These are phyloP conservation scores for Gossypium raimondii DNA, from an alignment of 345 rosid genomes.

Conservation along the genomic window DNA sequence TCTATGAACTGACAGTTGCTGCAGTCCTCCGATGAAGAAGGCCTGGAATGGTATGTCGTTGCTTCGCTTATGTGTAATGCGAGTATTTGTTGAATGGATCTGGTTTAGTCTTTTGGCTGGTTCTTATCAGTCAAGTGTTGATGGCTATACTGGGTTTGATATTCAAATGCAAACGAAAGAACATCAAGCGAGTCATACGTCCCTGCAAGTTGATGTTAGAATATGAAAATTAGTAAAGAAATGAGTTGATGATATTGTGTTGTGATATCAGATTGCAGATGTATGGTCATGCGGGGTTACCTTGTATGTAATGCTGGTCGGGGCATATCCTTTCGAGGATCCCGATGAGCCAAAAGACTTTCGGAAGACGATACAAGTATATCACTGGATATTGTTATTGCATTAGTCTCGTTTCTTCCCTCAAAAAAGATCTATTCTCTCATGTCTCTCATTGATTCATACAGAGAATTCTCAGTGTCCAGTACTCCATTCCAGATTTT, in stretches of 20 bases:
- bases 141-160: background rate
- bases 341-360: slow-evolving; percentile 92
- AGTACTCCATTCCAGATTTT: slow-evolving; percentile 72
- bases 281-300: slow-evolving; percentile 99
- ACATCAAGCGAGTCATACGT: background rate
- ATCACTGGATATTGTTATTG: background rate
- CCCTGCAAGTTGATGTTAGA: background rate
- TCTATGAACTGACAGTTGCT: background rate
- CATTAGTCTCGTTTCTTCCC: background rate
- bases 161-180: no score
- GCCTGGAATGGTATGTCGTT: background rate
- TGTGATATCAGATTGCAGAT: slow-evolving; percentile 70
- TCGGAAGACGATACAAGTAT: slow-evolving; percentile 79
- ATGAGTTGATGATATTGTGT: slow-evolving; percentile 6
- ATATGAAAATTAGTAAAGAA: background rate
- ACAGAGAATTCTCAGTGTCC: slow-evolving; percentile 81
- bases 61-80: background rate
- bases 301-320: slow-evolving; percentile 88
- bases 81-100: background rate
- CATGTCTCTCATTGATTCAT: slow-evolving; percentile 1
- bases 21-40: background rate
- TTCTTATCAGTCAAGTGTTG: background rate
- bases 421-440: background rate
- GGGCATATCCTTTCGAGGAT: slow-evolving; percentile 92
- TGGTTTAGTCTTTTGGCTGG: background rate